These are phyloP conservation scores for Vinca major DNA, from an alignment of 305 asterid genomes.

Conservation along the genomic window DNA sequence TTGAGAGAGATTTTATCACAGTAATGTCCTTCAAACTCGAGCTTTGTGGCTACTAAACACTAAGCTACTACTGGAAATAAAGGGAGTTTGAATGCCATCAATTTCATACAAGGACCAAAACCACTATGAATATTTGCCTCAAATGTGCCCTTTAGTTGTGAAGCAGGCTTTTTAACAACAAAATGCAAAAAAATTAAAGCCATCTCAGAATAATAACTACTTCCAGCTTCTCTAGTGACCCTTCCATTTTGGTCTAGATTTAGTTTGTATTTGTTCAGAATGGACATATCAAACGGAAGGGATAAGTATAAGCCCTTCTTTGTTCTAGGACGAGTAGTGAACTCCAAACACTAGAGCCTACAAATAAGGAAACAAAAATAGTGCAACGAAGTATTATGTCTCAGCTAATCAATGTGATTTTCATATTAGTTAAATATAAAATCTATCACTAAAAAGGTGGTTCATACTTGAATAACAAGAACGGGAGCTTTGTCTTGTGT, in stretches of 20 bases:
- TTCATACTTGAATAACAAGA: background rate
- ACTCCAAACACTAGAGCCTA: background rate
- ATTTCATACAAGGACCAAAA: background rate
- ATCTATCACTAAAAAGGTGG: background rate
- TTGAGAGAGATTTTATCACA: background rate
- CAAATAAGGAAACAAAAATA: background rate
- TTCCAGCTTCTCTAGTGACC: background rate
- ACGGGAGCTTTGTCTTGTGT: background rate
- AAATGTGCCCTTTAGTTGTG: background rate
- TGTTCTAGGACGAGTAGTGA: background rate
- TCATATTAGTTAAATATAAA: background rate
- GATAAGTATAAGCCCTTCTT: background rate
- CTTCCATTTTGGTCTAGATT: background rate
- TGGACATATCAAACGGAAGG: background rate
- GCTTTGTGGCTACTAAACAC: background rate
- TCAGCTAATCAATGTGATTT: background rate
- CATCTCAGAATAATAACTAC: background rate
- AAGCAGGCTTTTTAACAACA: background rate
- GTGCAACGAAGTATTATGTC: background rate
- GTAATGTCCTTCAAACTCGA: background rate
- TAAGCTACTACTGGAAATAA: background rate
- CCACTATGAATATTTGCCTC: background rate
- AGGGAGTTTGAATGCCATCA: background rate
- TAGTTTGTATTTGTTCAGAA: background rate
- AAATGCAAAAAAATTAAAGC: conserved; percentile 5